phyloP scores from a whole-genome alignment of 352 stramenopile genomes.

The Globisporangium nodosum region DNA sequence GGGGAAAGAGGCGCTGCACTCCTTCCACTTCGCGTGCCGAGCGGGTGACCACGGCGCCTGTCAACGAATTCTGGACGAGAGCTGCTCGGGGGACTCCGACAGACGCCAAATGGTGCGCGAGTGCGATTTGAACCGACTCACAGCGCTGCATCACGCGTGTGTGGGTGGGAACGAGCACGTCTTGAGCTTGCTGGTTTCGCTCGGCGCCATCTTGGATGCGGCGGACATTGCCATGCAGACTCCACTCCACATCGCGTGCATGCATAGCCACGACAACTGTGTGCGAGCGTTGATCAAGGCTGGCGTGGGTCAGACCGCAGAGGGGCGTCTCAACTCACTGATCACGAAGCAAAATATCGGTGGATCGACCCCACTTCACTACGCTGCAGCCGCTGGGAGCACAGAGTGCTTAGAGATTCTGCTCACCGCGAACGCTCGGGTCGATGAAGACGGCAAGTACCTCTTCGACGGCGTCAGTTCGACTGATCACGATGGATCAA shows the following conservation, averaged over 20 bases:
- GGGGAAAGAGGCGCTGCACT: conserved; percentile 1
- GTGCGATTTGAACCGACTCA: conserved; percentile 25
- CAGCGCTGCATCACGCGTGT: conserved; percentile 50
- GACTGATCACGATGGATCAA: conserved; percentile 36
- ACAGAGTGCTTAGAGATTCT: conserved; percentile 52
- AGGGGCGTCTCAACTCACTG: background rate
- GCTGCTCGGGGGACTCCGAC: conserved; percentile 14
- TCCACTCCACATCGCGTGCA: conserved; percentile 54
- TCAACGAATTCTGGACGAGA: conserved; percentile 28
- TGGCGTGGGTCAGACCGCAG: background rate
- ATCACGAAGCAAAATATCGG: conserved; percentile 31
- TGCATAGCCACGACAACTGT: conserved; percentile 19
- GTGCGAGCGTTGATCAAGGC: conserved; percentile 22
- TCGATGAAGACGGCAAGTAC: conserved; percentile 33
- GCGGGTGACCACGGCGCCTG: conserved; percentile 35
- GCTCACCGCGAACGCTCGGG: conserved; percentile 43
- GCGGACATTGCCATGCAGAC: conserved; percentile 43
- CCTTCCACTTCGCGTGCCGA: conserved; percentile 30
- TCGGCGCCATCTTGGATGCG: conserved; percentile 25
- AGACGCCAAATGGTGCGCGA: conserved; percentile 10
- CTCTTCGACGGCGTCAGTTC: conserved; percentile 49
- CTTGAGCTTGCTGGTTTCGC: conserved; percentile 35
- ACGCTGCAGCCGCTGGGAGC: conserved; percentile 35
- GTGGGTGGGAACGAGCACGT: conserved; percentile 36
- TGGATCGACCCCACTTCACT: conserved; percentile 49